Evolutionary conservation across 202 grass and related monocot species (phyloP), one percentile per base, ranked within the genome.

Genomic region (Setaria viridis): DNA sequence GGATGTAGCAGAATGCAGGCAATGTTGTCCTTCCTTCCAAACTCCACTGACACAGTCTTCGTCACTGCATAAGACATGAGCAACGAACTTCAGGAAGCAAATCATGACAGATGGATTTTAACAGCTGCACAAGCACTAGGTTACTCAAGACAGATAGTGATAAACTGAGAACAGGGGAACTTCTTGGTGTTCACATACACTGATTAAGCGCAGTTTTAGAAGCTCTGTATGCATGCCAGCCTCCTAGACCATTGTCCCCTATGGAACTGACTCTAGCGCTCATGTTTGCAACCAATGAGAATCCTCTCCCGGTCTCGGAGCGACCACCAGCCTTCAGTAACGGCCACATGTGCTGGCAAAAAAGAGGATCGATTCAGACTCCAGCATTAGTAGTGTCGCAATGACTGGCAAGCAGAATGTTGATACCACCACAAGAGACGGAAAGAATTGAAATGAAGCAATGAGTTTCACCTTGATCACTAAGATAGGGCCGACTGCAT

Each of bases 201-300:
- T 95, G 95, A 82, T 98, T 95, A 60, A 98, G 62, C 15, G 93
- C 91, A 16, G 95, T 70, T 92, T 98, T 95, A 25, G 91, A 98
- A 85, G 95, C 86, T 79, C 95, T 92, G 59, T 98, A 95, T 21
- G 95, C 91, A 79, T 95, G 91, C 93, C 95, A 98, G 68, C 95
- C 93, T 49, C 93, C 95, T 70, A 98, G 58, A 70, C 78, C 66
- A 30, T 98, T 98, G 20, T 95, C 93, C 9, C 95, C 93, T 47
- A 98, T 89, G 0, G 91, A 98, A 69, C 93, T 87, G 62, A 95
- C 96, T 84, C 93, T 92, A 7, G 91, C 91, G 14, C 93, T 99
- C 79, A 99, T 77, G 64, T 93, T 95, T 32, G 93, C 96, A 80
- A 94, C 82, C 48, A 99, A 63, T 30, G 91, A 89, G 43, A 92